phyloP scores from a whole-genome alignment of 2,329 filamentous ascomycete genomes.

The Alternaria arborescens region DNA sequence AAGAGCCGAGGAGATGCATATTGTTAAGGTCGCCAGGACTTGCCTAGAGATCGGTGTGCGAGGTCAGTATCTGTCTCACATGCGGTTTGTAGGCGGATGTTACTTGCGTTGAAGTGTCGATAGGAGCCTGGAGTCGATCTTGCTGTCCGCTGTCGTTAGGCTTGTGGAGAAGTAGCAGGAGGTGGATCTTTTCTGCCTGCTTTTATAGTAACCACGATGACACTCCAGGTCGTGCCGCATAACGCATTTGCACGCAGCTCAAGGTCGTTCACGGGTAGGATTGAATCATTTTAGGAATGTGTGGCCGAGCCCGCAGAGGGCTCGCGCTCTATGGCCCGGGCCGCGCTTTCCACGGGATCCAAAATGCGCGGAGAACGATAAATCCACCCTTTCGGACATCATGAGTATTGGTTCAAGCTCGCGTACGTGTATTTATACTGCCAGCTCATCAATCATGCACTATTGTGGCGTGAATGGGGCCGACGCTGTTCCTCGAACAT shows the following conservation, averaged over 20 bases:
- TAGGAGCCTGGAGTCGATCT: not conserved
- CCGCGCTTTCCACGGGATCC: not conserved
- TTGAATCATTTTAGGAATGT: not conserved
- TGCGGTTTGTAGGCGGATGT: not conserved
- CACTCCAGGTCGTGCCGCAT: not conserved
- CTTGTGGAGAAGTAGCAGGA: not conserved
- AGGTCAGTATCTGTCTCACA: not conserved
- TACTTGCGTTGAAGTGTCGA: not conserved
- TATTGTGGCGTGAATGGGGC: not conserved
- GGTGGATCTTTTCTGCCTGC: not conserved
- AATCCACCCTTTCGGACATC: not conserved
- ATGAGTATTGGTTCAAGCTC: not conserved
- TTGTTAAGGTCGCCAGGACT: too few relatives aligned
- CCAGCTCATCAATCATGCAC: slow-evolving; percentile 2
- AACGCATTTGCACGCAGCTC: not conserved
- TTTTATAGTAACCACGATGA: not conserved
- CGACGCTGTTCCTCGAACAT: not conserved
- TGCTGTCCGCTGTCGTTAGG: not conserved
- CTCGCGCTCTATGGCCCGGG: not conserved
- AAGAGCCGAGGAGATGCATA: not conserved
- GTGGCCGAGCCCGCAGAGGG: not conserved
- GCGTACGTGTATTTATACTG: not conserved
- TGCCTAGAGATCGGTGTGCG: not conserved
- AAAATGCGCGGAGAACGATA: not conserved
- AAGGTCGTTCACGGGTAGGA: not conserved